Evolutionary conservation across 345 rosid species (phyloP).

Genomic region (Sonneratia alba): DNA sequence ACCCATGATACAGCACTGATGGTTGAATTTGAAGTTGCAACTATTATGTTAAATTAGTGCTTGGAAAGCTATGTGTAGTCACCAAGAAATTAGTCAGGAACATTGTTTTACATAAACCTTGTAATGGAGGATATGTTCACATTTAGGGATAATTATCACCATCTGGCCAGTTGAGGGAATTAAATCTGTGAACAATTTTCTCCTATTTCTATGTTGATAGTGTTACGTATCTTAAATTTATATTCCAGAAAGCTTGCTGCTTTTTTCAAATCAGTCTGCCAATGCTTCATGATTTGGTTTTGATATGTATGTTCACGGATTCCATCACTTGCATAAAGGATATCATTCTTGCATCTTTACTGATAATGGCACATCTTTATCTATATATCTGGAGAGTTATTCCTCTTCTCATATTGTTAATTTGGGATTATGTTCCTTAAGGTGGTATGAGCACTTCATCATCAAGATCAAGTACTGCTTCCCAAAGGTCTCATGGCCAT

Average conservation of each 20-base stretch:
- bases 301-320: neutral
- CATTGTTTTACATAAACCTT: neutral
- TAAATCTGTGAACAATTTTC: neutral
- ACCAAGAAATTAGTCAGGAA: neutral
- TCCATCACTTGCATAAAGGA: neutral
- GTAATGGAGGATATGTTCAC: neutral
- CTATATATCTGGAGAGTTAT: neutral
- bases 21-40: neutral
- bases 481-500: conserved; percentile 43
- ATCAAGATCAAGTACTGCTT: conserved; percentile 30
- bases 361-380: neutral
- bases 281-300: neutral
- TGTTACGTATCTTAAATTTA: neutral
- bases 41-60: neutral
- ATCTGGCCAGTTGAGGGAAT: neutral
- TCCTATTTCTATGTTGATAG: neutral
- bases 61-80: neutral
- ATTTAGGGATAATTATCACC: neutral
- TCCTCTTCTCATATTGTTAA: neutral
- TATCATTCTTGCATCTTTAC: neutral
- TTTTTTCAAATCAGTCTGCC: neutral
- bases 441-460: conserved; percentile 38
- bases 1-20: neutral
- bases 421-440: conserved; percentile 7
- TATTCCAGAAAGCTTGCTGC: neutral